phyloP scores from a whole-genome alignment of 2,329 filamentous ascomycete genomes.

The Xylaria sp. region DNA sequence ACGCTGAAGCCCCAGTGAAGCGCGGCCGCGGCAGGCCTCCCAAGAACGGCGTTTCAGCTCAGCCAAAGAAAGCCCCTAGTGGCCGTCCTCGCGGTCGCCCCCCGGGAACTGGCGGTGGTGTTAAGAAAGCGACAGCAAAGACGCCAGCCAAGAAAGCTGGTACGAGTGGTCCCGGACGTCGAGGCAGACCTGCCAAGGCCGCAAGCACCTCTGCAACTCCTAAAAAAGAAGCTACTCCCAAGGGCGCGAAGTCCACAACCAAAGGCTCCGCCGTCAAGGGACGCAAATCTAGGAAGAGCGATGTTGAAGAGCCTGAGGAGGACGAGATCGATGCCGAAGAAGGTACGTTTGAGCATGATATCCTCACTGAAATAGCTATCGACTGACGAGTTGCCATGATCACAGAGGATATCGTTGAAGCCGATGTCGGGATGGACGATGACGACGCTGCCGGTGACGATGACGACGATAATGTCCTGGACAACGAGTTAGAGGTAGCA shows the following conservation, averaged over 20 bases:
- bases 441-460: conserved; percentile 12
- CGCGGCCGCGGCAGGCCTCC: conserved; percentile 54
- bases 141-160: conserved; percentile 38
- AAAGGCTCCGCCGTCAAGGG: conserved; percentile 41
- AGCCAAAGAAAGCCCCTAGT: conserved; percentile 52
- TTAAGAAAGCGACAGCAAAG: conserved; percentile 45
- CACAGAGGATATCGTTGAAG: conserved; percentile 33
- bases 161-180: conserved; percentile 39
- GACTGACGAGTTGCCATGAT: conserved; percentile 31
- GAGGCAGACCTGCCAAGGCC: conserved; percentile 52
- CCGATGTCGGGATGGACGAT: conserved; percentile 31
- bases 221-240: conserved; percentile 47
- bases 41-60: conserved; percentile 52
- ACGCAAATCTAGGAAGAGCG: conserved; percentile 46
- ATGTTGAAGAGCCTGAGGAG: conserved; percentile 46
- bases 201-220: conserved; percentile 43
- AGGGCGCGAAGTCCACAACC: conserved; percentile 34
- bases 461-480: conserved; percentile 36
- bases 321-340: conserved; percentile 40
- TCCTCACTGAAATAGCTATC: neutral
- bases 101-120: conserved; percentile 54
- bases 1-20: conserved; percentile 47
- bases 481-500: conserved; percentile 43
- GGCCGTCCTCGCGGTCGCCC: conserved; percentile 63
- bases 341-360: conserved; percentile 33